Evolutionary conservation across 1,139 yeast genomes (phyloP), one percentile per base, ranked within the genome.

Genomic region (Yamadazyma songkhlaensis): DNA sequence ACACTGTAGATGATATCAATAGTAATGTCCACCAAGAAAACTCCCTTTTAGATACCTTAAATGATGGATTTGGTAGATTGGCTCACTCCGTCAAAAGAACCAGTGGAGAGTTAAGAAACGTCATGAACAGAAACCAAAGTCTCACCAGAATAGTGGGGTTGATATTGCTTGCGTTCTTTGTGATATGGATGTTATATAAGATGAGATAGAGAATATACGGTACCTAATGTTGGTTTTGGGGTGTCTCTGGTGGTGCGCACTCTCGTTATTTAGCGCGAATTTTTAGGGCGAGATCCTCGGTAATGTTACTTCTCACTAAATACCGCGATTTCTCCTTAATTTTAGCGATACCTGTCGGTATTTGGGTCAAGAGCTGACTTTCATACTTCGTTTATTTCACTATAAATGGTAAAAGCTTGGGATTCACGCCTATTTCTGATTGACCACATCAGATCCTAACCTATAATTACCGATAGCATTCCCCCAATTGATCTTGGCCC

Each of bases 401-500:
- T 17, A 17, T 17, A 17, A 17, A 17, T 17, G 20, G n/a, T n/a
- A n/a, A n/a, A n/a, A n/a, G n/a, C n/a, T n/a, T n/a, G n/a, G n/a
- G n/a, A n/a, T n/a, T n/a, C n/a, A n/a, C n/a, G n/a, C 7, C 21
- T 48, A 44, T 30, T 36, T 32, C 29, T 58, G 57, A 44, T 69
- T 61, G n/a, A 70, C 81, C 26, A 84, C 90, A 60, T 88, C 96
- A 50, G 84, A 82, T 13, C 97, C 97, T 37, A 90, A 70, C 54
- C 89, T 79, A 64, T 89, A 89, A 57, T 83, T 85, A 11, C 95
- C 95, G 52, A 89, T 87, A 12, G 96, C 89, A 55, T 79, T 85
- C 30, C 96, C 96, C 98, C 98, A 92, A 59, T 88, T 86, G 55
- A 92, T 84, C 61, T 85, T 89, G 11, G 96, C 77, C 55, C 96